Percentiles rank a stretch among this genome's conserved stretches.
Evolutionary conservation across 306 rosid species (phyloP).

Genomic region (Inga oerstediana): DNA sequence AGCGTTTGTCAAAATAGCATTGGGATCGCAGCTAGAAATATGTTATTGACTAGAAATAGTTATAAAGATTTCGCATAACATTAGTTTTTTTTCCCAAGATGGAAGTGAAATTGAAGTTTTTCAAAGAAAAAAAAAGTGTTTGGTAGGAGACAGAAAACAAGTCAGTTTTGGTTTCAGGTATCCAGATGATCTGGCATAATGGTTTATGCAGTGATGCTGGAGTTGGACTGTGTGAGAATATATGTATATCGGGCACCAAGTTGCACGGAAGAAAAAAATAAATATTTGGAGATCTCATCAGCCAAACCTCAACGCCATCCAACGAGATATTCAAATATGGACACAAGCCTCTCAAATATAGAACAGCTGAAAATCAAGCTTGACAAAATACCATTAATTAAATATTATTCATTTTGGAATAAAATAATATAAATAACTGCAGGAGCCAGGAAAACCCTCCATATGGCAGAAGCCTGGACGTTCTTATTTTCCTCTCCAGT

Average conservation of each 20-base stretch:
- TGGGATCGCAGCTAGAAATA: background rate
- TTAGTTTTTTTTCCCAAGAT: background rate
- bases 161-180: conserved; percentile 5
- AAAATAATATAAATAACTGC: conserved; percentile 38
- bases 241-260: background rate
- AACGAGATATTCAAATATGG: conserved; percentile 3
- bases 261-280: conserved; percentile 26
- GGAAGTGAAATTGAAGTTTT: background rate
- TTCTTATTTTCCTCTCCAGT: conserved; percentile 24
- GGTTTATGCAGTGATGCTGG: background rate
- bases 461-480: conserved; percentile 65
- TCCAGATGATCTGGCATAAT: conserved; percentile 1
- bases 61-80: background rate
- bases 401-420: conserved; percentile 19
- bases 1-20: background rate
- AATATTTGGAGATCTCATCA: conserved; percentile 26
- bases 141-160: background rate
- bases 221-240: background rate
- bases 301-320: background rate
- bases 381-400: conserved; percentile 50
- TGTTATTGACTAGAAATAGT: background rate
- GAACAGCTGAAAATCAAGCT: conserved; percentile 42
- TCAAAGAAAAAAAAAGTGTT: background rate
- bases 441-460: conserved; percentile 60
- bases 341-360: conserved; percentile 31